Evolutionary conservation across 2,329 filamentous ascomycete species (phyloP).

Genomic region (Massarina eburnea): DNA sequence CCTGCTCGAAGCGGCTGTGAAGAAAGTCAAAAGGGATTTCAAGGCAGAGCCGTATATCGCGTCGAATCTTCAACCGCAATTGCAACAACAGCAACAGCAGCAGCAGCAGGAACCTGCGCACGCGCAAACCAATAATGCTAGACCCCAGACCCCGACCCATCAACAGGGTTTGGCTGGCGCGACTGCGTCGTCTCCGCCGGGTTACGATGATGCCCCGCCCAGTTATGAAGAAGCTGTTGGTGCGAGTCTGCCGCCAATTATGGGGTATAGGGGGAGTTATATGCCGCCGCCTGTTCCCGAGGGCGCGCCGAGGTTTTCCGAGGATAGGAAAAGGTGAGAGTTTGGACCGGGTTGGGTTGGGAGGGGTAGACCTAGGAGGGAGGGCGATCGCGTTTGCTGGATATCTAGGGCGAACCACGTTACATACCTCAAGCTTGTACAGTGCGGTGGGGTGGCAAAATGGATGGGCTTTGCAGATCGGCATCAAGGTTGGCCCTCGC

Average conservation of each 20-base stretch:
- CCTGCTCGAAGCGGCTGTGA: slow-evolving; percentile 67
- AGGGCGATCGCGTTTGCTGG: background rate
- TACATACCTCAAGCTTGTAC: too few species aligned
- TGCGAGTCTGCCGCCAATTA: slow-evolving; percentile 71
- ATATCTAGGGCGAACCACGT: too few species aligned
- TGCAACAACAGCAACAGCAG: too few species aligned
- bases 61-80: slow-evolving; percentile 13
- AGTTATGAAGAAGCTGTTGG: slow-evolving; percentile 95
- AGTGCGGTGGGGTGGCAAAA: too few species aligned
- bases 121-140: slow-evolving; percentile 18
- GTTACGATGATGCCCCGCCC: slow-evolving; percentile 78
- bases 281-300: slow-evolving; percentile 46
- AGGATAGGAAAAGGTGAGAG: slow-evolving; percentile 39
- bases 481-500: too few species aligned
- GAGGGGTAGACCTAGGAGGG: background rate
- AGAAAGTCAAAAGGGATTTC: slow-evolving; percentile 1
- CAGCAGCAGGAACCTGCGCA: too few species aligned
- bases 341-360: background rate
- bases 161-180: slow-evolving; percentile 23
- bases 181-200: slow-evolving; percentile 38
- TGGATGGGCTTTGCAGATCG: too few species aligned
- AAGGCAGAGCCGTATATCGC: slow-evolving; percentile 7
- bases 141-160: slow-evolving; percentile 26
- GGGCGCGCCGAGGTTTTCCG: slow-evolving; percentile 38
- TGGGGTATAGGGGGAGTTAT: slow-evolving; percentile 71